Evolutionary conservation across 192 early-diverging fungal species (phyloP).

Genomic region (Geosiphon pyriformis): DNA sequence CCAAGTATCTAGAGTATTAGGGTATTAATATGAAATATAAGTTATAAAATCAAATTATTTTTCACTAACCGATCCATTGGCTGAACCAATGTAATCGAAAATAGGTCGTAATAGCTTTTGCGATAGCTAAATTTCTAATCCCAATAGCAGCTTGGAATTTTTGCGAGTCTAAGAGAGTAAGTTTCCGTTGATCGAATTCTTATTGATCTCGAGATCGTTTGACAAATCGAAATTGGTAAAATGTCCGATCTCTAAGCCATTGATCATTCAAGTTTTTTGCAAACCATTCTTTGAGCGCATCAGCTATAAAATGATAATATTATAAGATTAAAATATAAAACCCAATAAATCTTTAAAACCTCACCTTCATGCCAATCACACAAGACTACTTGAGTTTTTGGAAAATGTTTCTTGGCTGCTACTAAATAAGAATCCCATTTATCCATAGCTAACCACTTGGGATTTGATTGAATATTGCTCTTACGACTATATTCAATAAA

Average conservation of each 20-base stretch:
- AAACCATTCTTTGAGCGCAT: not conserved
- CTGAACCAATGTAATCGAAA: not conserved
- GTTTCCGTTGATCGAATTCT: not conserved
- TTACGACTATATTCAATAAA: not conserved
- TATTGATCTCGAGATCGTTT: not conserved
- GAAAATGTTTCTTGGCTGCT: not conserved
- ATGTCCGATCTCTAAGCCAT: not conserved
- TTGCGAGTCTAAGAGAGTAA: not conserved
- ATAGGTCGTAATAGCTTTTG: not conserved
- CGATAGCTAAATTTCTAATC: not conserved
- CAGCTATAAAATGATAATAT: not conserved
- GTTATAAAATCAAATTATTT: not conserved
- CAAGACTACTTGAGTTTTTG: not conserved
- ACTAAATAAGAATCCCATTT: not conserved
- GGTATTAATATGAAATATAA: not conserved
- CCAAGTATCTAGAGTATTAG: not conserved
- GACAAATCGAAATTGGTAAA: not conserved
- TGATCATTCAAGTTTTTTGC: not conserved
- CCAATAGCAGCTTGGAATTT: not conserved
- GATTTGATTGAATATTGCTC: not conserved
- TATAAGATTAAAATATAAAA: not conserved
- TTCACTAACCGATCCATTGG: not conserved
- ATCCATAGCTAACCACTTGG: not conserved
- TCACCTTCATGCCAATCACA: not conserved
- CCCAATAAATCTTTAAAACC: not conserved